A percentile compares a stretch with the other conserved stretches of the same genome.
These are phyloP conservation scores for Skeletonema grethae DNA, from an alignment of 108 stramenopile species.

Conservation along the genomic window DNA sequence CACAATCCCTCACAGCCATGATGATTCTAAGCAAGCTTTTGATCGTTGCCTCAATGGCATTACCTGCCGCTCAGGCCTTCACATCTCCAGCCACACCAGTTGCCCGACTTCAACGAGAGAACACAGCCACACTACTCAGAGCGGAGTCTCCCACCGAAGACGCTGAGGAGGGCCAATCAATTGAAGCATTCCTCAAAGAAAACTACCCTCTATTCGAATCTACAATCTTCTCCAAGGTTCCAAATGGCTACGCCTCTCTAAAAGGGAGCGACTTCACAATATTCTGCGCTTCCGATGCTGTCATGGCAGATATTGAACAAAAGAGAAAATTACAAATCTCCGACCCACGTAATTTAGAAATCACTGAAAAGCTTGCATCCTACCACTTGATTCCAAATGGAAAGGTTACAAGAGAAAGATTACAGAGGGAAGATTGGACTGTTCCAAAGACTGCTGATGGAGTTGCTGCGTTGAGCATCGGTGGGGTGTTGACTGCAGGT, in stretches of 20 bases:
- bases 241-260: conserved; percentile 37
- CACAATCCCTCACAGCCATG: neutral
- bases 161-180: neutral
- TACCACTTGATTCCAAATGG: conserved; percentile 45
- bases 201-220: conserved; percentile 49
- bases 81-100: neutral
- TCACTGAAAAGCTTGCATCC: conserved; percentile 38
- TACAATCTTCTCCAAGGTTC: conserved; percentile 30
- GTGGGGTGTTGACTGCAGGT: conserved; percentile 42
- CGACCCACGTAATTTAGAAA: conserved; percentile 46
- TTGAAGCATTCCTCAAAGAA: conserved; percentile 34
- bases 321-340: conserved; percentile 42
- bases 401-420: conserved; percentile 36
- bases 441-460: conserved; percentile 32
- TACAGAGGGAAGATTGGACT: conserved; percentile 52
- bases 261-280: conserved; percentile 31
- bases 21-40: neutral
- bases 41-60: neutral
- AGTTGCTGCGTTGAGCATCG: conserved; percentile 43
- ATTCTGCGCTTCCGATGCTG: conserved; percentile 35
- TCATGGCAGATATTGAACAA: conserved; percentile 38
- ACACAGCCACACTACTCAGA: neutral
- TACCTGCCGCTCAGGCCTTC: neutral
- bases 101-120: neutral
- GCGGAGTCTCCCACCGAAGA: neutral